Percentiles rank a stretch among this genome's conserved stretches.
These are phyloP conservation scores for Multifurca ochricompacta DNA, from an alignment of 768 basidiomycete species.

Conservation along the genomic window DNA sequence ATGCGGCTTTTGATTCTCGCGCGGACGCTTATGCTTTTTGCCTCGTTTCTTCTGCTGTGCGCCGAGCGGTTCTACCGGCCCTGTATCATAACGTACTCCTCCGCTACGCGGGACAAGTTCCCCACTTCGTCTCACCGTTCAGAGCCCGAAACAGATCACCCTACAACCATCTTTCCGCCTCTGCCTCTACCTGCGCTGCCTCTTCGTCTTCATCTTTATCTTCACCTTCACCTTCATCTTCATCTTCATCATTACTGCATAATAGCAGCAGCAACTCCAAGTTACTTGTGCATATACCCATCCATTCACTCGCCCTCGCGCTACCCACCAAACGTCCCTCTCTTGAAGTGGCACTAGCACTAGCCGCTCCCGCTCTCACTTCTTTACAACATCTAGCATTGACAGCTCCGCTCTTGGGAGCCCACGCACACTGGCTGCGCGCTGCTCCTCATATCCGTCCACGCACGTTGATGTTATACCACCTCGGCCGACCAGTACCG, in stretches of 20 bases:
- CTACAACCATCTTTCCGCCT: background rate
- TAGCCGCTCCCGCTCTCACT: conserved; percentile 12
- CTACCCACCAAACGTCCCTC: conserved; percentile 19
- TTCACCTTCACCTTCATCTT: no score
- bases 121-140: conserved; percentile 19
- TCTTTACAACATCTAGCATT: conserved; percentile 15
- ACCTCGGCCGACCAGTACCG: conserved; percentile 17
- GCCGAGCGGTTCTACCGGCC: conserved; percentile 18
- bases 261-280: background rate
- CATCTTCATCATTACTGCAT: background rate
- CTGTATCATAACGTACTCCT: conserved; percentile 20
- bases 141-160: background rate
- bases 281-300: conserved; percentile 2
- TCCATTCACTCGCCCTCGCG: conserved; percentile 19
- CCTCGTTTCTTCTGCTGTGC: conserved; percentile 22
- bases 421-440: conserved; percentile 21
- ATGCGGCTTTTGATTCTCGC: conserved; percentile 17
- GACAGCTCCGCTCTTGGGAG: conserved; percentile 19
- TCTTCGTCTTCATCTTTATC: background rate
- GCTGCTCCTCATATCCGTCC: conserved; percentile 7
- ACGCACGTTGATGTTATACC: conserved; percentile 20
- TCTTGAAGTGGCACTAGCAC: conserved; percentile 14
- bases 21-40: conserved; percentile 15
- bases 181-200: background rate
- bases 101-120: conserved; percentile 17